phyloP scores from a whole-genome alignment of 441 rosid genomes.

The Eutrema salsugineum region DNA sequence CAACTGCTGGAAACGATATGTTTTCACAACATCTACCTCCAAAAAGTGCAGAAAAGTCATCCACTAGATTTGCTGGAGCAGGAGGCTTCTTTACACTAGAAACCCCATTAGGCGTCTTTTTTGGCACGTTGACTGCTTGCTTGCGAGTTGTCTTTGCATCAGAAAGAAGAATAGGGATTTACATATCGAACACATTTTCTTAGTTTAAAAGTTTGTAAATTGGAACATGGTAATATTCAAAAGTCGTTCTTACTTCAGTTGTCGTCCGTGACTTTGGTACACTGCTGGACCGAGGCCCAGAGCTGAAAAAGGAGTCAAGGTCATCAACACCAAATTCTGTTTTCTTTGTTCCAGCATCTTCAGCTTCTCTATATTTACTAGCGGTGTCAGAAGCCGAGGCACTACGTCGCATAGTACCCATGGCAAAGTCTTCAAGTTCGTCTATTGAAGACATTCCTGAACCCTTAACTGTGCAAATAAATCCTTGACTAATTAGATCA shows the following conservation, averaged over 20 bases:
- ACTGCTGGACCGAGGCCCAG: conserved; percentile 62
- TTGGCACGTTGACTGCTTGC: conserved; percentile 34
- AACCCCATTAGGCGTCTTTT: conserved; percentile 41
- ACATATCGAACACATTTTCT: conserved; percentile 15
- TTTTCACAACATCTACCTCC: conserved; percentile 45
- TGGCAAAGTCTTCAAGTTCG: conserved; percentile 78
- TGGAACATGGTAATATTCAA: neutral
- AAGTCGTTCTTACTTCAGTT: conserved; percentile 42
- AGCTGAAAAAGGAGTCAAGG: conserved; percentile 57
- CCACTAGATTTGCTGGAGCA: conserved; percentile 46
- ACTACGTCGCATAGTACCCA: conserved; percentile 44
- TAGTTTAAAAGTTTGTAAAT: neutral
- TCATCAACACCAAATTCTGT: conserved; percentile 47
- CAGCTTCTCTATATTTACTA: conserved; percentile 56
- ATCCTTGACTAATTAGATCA: conserved; percentile 13
- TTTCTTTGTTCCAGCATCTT: conserved; percentile 37
- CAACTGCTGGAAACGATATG: neutral
- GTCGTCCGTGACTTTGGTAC: conserved; percentile 62
- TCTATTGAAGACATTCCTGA: conserved; percentile 52
- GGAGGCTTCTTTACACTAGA: conserved; percentile 58
- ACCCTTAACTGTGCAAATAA: conserved; percentile 47
- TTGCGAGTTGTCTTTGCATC: conserved; percentile 33
- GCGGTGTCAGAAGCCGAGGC: conserved; percentile 32
- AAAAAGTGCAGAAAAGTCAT: conserved; percentile 70
- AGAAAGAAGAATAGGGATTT: conserved; percentile 32